phyloP scores from a whole-genome alignment of 2,329 filamentous ascomycete species.

The Fusarium oligoseptatum region DNA sequence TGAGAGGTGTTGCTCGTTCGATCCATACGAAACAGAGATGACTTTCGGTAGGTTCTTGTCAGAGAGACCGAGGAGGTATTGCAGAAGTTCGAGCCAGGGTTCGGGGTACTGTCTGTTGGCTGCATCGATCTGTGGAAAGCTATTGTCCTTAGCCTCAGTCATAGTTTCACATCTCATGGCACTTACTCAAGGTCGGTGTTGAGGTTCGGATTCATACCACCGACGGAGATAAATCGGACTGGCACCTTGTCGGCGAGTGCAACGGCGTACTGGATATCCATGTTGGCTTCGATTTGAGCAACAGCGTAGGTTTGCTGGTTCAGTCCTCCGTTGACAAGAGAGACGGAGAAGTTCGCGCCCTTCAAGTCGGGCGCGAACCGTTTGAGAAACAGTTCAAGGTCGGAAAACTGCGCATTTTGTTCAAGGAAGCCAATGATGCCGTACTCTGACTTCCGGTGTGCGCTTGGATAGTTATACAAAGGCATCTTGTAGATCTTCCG shows the following conservation, averaged over 20 bases:
- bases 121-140: slow-evolving; percentile 37
- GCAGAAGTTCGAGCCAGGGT: slow-evolving; percentile 74
- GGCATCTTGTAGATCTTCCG: slow-evolving; percentile 60
- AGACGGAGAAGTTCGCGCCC: slow-evolving; percentile 68
- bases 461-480: slow-evolving; percentile 61
- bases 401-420: slow-evolving; percentile 65
- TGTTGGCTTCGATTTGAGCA: slow-evolving; percentile 53
- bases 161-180: too few species aligned
- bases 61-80: slow-evolving; percentile 68
- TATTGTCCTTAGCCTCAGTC: not conserved
- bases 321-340: slow-evolving; percentile 68
- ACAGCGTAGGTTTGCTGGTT: slow-evolving; percentile 59
- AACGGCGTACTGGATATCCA: slow-evolving; percentile 54
- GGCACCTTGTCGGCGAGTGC: slow-evolving; percentile 52
- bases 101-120: slow-evolving; percentile 64
- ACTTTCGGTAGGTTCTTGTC: slow-evolving; percentile 71
- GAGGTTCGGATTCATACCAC: slow-evolving; percentile 49
- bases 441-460: slow-evolving; percentile 71
- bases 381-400: slow-evolving; percentile 69
- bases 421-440: slow-evolving; percentile 68
- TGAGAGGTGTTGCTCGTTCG: slow-evolving; percentile 75
- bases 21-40: slow-evolving; percentile 78
- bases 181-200: slow-evolving; percentile 54
- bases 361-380: slow-evolving; percentile 64
- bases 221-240: slow-evolving; percentile 51